Conservation (phyloP, 352 stramenopile genomes). For the Pythium monospermum region DNA sequence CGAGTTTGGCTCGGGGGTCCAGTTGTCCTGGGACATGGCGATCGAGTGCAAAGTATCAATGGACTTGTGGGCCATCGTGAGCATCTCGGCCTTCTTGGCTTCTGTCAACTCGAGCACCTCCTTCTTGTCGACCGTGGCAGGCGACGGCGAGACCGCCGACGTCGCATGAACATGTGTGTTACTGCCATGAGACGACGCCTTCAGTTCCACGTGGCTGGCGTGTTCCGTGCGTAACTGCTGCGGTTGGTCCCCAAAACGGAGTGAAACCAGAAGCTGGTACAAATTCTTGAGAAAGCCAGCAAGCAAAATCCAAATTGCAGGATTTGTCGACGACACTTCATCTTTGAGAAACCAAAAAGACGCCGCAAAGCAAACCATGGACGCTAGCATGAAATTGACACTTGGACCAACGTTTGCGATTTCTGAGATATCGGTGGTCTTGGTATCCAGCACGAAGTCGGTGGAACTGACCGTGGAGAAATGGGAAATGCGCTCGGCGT, state of each 20-base stretch:
- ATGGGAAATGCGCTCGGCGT: constrained; percentile 22
- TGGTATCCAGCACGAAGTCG: constrained; percentile 21
- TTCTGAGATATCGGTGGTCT: constrained; percentile 22
- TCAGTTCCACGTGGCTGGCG: constrained; percentile 13
- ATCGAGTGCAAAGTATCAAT: constrained; percentile 54
- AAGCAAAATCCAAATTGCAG: constrained; percentile 71
- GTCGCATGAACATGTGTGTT: neutral
- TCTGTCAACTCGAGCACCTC: constrained; percentile 12
- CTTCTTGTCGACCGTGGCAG: neutral
- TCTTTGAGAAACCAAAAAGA: constrained; percentile 82
- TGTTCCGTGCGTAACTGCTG: constrained; percentile 9
- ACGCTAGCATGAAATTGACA: constrained; percentile 49
- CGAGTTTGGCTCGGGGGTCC: constrained; percentile 54
- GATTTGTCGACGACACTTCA: constrained; percentile 65
- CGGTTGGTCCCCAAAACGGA: constrained; percentile 27
- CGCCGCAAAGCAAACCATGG: constrained; percentile 48
- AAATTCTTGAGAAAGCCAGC: constrained; percentile 69
- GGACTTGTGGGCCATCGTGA: constrained; percentile 37
- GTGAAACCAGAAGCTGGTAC: constrained; percentile 37
- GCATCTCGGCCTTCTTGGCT: constrained; percentile 32
- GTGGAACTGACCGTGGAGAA: constrained; percentile 30
- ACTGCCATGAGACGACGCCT: constrained; percentile 11
- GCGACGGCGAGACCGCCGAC: neutral
- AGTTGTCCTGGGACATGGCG: constrained; percentile 44
- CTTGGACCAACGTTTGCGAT: constrained; percentile 23